These are phyloP conservation scores for Grosmannia serpens DNA, from an alignment of 2,329 filamentous ascomycete species.

Conservation along the genomic window DNA sequence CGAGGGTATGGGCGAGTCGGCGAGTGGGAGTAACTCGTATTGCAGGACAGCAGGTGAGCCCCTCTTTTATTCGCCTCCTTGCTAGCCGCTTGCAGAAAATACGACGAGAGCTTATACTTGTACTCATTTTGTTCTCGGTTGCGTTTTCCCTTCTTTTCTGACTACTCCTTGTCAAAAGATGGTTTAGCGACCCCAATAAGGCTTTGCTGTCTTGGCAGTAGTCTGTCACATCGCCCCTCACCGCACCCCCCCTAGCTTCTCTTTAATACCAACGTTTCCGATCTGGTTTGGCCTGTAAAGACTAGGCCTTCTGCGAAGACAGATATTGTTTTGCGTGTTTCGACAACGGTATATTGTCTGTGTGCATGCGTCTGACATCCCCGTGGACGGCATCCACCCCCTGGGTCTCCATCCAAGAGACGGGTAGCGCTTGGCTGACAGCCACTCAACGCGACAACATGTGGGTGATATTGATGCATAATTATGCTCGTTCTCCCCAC, in stretches of 20 bases:
- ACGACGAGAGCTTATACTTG: no score
- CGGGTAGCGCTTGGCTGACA: conserved; percentile 21
- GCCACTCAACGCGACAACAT: conserved; percentile 19
- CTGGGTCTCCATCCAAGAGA: conserved; percentile 19
- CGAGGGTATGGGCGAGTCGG: no score
- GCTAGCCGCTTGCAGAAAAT: no score
- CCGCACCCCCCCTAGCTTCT: neutral
- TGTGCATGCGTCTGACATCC: neutral
- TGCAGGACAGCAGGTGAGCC: no score
- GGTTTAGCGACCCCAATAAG: neutral
- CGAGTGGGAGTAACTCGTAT: no score
- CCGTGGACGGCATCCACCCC: conserved; percentile 14
- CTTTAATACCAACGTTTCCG: neutral
- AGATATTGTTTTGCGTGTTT: neutral
- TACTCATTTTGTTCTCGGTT: neutral
- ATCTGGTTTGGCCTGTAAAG: neutral
- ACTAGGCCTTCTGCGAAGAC: neutral
- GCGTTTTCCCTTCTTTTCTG: neutral
- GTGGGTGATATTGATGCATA: conserved; percentile 18
- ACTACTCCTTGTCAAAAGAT: neutral
- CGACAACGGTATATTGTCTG: neutral
- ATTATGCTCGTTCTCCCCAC: conserved; percentile 23
- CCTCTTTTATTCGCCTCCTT: no score
- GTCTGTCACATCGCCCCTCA: neutral
- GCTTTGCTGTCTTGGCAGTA: neutral